Conservation (phyloP, 129 eudicot species). For the Helianthus tuberosus region DNA sequence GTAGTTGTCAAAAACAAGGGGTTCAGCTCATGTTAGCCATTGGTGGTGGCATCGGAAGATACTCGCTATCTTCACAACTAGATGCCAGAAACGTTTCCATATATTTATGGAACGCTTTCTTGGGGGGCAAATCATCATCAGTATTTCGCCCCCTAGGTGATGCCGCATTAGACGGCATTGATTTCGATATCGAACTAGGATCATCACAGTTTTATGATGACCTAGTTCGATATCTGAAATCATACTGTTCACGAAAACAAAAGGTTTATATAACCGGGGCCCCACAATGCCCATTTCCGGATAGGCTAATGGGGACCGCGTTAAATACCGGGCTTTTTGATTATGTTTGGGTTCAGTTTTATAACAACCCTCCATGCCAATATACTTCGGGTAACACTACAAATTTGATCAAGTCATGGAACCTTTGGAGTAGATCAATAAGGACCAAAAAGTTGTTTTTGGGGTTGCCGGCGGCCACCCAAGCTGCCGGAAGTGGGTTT, state of each 20-base stretch:
- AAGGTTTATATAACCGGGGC: slow-evolving; percentile 55
- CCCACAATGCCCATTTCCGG: slow-evolving; percentile 62
- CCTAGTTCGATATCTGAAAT: slow-evolving; percentile 43
- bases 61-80: slow-evolving; percentile 48
- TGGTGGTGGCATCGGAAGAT: slow-evolving; percentile 68
- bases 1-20: slow-evolving; percentile 51
- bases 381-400: slow-evolving; percentile 37
- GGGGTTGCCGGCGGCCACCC: slow-evolving; percentile 79
- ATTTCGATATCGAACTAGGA: slow-evolving; percentile 68
- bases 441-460: slow-evolving; percentile 43
- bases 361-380: slow-evolving; percentile 68
- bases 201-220: slow-evolving; percentile 43
- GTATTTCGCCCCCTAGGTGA: slow-evolving; percentile 61
- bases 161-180: slow-evolving; percentile 72
- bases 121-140: slow-evolving; percentile 57
- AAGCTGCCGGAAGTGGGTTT: slow-evolving; percentile 79
- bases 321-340: slow-evolving; percentile 52
- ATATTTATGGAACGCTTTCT: slow-evolving; percentile 66
- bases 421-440: slow-evolving; percentile 49
- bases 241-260: slow-evolving; percentile 23
- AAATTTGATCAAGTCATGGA: slow-evolving; percentile 53
- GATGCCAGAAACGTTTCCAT: slow-evolving; percentile 58
- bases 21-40: slow-evolving; percentile 71
- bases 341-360: slow-evolving; percentile 80
- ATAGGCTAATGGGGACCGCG: slow-evolving; percentile 44